Percentiles rank a stretch among this genome's conserved stretches.
phyloP scores from a whole-genome alignment of 768 basidiomycete genomes.

The Serendipita sp. region DNA sequence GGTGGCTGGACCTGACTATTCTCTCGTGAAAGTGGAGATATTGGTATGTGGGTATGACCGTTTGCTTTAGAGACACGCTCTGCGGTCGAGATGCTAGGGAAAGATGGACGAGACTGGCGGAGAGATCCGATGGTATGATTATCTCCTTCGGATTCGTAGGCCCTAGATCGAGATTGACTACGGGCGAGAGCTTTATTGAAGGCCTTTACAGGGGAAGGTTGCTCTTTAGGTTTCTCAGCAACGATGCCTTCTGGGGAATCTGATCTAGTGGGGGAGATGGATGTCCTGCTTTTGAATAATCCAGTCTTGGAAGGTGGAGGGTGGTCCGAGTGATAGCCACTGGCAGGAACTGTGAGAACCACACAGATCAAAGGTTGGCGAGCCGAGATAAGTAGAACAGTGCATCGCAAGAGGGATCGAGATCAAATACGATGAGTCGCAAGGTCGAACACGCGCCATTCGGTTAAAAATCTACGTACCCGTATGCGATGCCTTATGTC shows the following conservation, averaged over 20 bases:
- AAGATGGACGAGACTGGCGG: not conserved
- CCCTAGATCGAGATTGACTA: not conserved
- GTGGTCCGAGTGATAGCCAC: conserved; percentile 2
- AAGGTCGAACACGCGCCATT: not conserved
- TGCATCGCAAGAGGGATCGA: not conserved
- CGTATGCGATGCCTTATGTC: not conserved
- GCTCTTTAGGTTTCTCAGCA: not conserved
- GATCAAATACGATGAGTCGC: not conserved
- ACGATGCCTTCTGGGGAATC: not conserved
- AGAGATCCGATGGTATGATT: conserved; percentile 1
- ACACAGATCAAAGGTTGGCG: not conserved
- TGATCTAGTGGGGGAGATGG: not conserved
- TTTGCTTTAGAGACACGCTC: conserved; percentile 1
- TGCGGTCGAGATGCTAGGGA: not conserved
- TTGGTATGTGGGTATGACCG: not conserved
- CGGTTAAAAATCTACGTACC: not conserved
- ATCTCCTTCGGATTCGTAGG: conserved; percentile 3
- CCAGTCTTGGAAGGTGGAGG: not conserved
- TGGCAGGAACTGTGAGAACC: not conserved
- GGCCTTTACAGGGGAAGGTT: not conserved
- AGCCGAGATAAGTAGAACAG: not conserved
- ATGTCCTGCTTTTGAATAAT: not conserved
- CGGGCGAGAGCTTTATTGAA: not conserved
- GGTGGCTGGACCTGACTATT: not conserved
- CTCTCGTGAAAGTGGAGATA: conserved; percentile 1